These are phyloP conservation scores for Volvox africanus DNA, from an alignment of 139 green algal species.

Conservation along the genomic window DNA sequence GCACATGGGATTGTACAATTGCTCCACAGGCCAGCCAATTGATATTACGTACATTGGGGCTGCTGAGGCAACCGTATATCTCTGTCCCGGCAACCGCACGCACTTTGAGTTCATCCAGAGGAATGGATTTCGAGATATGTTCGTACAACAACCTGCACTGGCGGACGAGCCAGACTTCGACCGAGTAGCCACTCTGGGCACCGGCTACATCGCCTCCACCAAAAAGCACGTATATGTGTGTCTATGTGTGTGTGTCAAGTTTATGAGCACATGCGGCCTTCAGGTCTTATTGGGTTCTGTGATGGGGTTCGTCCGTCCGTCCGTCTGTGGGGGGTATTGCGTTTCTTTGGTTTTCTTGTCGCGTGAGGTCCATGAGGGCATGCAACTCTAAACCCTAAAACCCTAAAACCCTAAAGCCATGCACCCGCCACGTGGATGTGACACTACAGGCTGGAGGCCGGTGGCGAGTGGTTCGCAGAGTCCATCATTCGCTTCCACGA, in stretches of 20 bases:
- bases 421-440: neutral
- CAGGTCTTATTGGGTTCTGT: neutral
- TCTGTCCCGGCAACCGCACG: conserved; percentile 61
- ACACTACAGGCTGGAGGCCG: conserved; percentile 43
- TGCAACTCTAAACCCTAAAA: neutral
- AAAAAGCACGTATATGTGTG: conserved; percentile 41
- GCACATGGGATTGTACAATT: no score
- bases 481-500: conserved; percentile 54
- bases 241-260: neutral
- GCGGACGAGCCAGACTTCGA: neutral
- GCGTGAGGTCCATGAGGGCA: no score
- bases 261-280: neutral
- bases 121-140: conserved; percentile 43
- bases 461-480: conserved; percentile 45
- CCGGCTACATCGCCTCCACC: conserved; percentile 40
- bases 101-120: conserved; percentile 55
- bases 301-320: no score
- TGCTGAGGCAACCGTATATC: conserved; percentile 44
- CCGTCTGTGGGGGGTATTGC: neutral
- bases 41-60: conserved; percentile 46
- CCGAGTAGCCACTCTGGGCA: conserved; percentile 46
- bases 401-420: neutral
- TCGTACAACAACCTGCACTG: conserved; percentile 45
- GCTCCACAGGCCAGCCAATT: neutral
- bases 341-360: neutral